A percentile compares a stretch with the other conserved stretches of the same genome.
Conservation (phyloP, 2,329 filamentous ascomycete genomes). For the Dactylellina cionopaga region DNA sequence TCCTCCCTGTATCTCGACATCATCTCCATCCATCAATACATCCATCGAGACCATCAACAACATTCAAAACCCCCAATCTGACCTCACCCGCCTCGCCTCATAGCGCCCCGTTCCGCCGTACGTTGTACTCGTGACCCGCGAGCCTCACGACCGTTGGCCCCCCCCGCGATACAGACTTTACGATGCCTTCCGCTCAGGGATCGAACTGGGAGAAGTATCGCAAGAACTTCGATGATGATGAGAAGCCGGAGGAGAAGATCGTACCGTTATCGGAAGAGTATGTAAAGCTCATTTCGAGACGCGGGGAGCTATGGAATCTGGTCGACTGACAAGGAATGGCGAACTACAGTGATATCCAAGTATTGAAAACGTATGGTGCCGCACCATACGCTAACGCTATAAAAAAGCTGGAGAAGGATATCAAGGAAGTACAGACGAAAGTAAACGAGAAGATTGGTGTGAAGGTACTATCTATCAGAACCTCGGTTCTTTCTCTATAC, state of each 20-base stretch:
- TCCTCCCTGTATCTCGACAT: conserved; percentile 23
- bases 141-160: conserved; percentile 19
- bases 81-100: not conserved
- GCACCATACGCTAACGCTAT: conserved; percentile 92
- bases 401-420: conserved; percentile 98
- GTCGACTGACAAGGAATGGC: conserved; percentile 59
- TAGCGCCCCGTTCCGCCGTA: conserved; percentile 12
- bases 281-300: conserved; percentile 59
- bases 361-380: conserved; percentile 97
- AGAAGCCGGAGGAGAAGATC: conserved; percentile 99
- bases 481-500: not conserved
- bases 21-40: conserved; percentile 19
- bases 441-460: conserved; percentile 98
- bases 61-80: not conserved
- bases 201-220: conserved; percentile 98
- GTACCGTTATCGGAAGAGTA: conserved; percentile 96
- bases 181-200: conserved; percentile 92
- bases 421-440: conserved; percentile 98
- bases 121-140: conserved; percentile 40
- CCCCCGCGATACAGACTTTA: conserved; percentile 23
- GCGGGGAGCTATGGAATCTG: not conserved
- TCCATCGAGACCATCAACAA: not conserved
- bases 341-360: conserved; percentile 86
- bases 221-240: conserved; percentile 96
- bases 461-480: conserved; percentile 71